phyloP scores from a whole-genome alignment of 305 asterid species.

The Fraxinus albicans region DNA sequence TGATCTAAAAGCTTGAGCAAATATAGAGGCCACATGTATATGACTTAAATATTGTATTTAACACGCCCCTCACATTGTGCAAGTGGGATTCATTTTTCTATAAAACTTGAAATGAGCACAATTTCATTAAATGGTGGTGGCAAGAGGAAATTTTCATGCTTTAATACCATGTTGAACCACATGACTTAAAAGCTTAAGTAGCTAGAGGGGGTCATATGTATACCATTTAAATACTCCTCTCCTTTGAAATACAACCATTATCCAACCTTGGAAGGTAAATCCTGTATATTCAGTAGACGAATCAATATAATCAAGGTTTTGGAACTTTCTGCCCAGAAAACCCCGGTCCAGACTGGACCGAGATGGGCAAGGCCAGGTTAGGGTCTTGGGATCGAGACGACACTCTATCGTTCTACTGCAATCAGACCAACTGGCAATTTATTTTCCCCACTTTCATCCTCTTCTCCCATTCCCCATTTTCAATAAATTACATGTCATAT shows the following conservation, averaged over 20 bases:
- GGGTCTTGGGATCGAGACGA: background rate
- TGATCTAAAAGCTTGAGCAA: background rate
- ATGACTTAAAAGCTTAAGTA: background rate
- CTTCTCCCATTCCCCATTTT: background rate
- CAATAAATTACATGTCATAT: background rate
- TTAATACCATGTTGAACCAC: background rate
- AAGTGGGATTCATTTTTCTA: background rate
- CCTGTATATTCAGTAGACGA: background rate
- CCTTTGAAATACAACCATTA: background rate
- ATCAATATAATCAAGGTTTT: background rate
- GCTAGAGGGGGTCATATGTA: background rate
- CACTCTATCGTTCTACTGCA: background rate
- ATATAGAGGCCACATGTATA: background rate
- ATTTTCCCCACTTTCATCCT: background rate
- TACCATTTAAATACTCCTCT: background rate
- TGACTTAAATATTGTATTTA: background rate
- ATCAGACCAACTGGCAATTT: background rate
- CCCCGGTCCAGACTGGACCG: background rate
- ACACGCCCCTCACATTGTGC: background rate
- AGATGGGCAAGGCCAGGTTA: background rate
- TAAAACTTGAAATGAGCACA: background rate
- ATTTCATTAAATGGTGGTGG: background rate
- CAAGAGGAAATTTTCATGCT: background rate
- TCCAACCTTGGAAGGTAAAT: background rate
- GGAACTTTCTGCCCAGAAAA: background rate